These are phyloP conservation scores for Avena sativa DNA, from an alignment of 176 grass and related monocot species.

Conservation along the genomic window DNA sequence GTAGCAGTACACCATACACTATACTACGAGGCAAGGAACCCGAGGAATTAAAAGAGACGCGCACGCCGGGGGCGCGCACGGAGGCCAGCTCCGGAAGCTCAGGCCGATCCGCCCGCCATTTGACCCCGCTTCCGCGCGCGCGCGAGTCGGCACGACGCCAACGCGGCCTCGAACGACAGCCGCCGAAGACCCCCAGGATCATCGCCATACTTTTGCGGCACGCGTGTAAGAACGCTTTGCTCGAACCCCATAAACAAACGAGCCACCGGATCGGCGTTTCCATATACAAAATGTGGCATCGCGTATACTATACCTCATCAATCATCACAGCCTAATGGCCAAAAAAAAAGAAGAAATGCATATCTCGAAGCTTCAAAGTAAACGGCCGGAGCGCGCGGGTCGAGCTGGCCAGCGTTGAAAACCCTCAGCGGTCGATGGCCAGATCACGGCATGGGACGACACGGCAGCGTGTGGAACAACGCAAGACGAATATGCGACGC, in stretches of 20 bases:
- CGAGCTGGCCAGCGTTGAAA: no score
- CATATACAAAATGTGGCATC: neutral
- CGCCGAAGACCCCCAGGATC: neutral
- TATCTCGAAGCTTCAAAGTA: no score
- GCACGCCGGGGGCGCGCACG: neutral
- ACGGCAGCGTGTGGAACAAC: no score
- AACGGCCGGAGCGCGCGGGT: no score
- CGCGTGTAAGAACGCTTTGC: neutral
- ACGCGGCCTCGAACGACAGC: constrained; percentile 22
- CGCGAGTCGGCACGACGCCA: neutral
- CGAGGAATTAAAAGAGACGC: neutral
- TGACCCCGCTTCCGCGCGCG: constrained; percentile 40
- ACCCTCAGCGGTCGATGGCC: no score
- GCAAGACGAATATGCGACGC: neutral
- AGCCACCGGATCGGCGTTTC: neutral
- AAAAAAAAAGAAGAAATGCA: no score
- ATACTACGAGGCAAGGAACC: neutral
- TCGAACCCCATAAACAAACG: neutral
- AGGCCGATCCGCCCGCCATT: neutral
- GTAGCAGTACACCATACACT: no score
- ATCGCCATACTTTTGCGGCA: constrained; percentile 10
- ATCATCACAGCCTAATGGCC: no score
- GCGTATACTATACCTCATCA: no score
- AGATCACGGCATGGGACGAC: no score
- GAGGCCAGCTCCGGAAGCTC: constrained; percentile 6